Conservation (phyloP, 352 stramenopile species). For the Phytophthora cactorum region DNA sequence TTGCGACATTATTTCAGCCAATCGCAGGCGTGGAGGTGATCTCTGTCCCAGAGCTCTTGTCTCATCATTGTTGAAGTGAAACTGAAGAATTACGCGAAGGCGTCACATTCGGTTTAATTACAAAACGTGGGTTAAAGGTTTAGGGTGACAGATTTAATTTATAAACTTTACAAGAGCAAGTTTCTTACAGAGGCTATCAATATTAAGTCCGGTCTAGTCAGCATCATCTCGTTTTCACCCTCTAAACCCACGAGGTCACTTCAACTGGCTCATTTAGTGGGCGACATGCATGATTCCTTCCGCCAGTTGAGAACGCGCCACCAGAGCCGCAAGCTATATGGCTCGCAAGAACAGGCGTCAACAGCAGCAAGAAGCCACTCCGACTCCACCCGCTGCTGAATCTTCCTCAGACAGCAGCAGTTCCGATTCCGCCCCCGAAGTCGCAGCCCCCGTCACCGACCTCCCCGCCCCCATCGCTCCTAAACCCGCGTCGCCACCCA, state of each 20-base stretch:
- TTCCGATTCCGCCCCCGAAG: conserved; percentile 26
- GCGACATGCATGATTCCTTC: conserved; percentile 10
- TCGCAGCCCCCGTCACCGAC: conserved; percentile 13
- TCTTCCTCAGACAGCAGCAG: conserved; percentile 24
- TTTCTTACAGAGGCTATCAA: neutral
- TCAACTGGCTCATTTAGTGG: conserved; percentile 3
- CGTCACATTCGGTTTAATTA: neutral
- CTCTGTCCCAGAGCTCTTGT: neutral
- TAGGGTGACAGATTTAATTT: neutral
- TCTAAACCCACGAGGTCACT: neutral
- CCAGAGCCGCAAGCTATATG: conserved; percentile 38
- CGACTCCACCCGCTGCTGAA: conserved; percentile 11
- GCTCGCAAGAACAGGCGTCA: conserved; percentile 38
- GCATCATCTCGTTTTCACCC: neutral
- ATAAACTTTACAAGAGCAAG: neutral
- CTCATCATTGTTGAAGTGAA: neutral
- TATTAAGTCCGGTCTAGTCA: too few relatives aligned
- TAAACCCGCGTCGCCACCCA: conserved; percentile 11
- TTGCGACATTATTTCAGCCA: neutral
- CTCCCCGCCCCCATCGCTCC: conserved; percentile 8
- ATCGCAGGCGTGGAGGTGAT: neutral
- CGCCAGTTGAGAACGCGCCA: conserved; percentile 37
- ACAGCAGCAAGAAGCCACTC: conserved; percentile 22
- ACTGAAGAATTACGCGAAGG: neutral
- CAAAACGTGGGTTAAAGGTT: neutral